Base-by-base conservation (phyloP, 768 basidiomycete species). In the Boletales sp. region DNA sequence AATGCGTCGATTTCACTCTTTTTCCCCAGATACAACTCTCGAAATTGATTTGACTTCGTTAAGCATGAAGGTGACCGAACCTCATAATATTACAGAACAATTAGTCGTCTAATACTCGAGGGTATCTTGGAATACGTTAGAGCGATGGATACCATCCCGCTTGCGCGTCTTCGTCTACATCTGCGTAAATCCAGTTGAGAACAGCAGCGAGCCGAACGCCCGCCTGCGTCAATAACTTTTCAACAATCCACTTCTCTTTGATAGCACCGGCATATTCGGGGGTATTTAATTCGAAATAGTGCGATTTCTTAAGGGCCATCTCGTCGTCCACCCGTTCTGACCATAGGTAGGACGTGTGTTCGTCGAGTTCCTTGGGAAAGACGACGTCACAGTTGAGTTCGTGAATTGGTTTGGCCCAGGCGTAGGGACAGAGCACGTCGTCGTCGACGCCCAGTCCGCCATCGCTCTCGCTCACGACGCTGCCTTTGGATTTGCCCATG, bases 201-300 rank as follows among this genome's bases (percentile, higher is more conserved):
- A 89, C 68, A 0, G 82, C 90, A 2, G 94, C 94, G 21, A 95
- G 81, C 19, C 94, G 76, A 30, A 95, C 71, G 1, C 93, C 94
- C 0, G 72, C 93, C 72, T 87, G 87, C 0, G 89, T 86, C 35
- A 98, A 71, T 56, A 96, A 63, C 69, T 81, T 81, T 75, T 96
- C 93, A 2, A 98, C 58, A 33, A 93, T 69, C 77, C 84, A 82
- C 51, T 79, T 70, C 19, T 82, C 69, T 52, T 73, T 74, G 57
- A 98, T 83, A 35, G 70, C 69, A 1, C 87, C 90, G 2, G 85
- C 71, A 60, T 96, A 97, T 45, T 82, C 71, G 0, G 89, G 82
- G 14, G 89, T 93, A 65, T 93, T 84, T 14, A 97, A 78, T 63
- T 96, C 86, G 21, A 87, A 68, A 42, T 81, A 76, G 2, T 59